Evolutionary conservation across 75 land plant species (phyloP).

Genomic region (Pseudotsuga menziesii): DNA sequence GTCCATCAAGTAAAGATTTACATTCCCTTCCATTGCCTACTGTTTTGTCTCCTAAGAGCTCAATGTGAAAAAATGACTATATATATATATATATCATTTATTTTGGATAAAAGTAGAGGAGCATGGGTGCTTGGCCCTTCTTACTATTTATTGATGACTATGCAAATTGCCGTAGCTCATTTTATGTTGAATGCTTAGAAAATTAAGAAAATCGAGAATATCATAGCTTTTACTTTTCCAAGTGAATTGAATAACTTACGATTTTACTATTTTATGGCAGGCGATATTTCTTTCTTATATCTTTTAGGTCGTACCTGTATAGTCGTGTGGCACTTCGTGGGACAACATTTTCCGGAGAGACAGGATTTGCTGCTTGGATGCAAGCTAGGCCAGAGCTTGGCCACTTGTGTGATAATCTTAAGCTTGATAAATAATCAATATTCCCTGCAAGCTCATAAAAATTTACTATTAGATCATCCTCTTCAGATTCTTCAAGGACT

Average conservation of each 20-base stretch:
- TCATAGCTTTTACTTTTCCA: neutral
- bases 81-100: too few species aligned
- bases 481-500: neutral
- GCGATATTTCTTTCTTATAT: conserved; percentile 88
- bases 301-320: conserved; percentile 88
- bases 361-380: conserved; percentile 78
- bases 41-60: too few species aligned
- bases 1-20: too few species aligned
- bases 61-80: too few species aligned
- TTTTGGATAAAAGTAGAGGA: neutral
- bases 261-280: conserved; percentile 39
- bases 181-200: neutral
- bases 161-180: neutral
- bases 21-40: too few species aligned
- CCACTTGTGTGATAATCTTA: conserved; percentile 89
- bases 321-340: conserved; percentile 34
- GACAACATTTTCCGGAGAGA: conserved; percentile 35
- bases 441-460: neutral
- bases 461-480: neutral
- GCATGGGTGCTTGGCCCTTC: neutral
- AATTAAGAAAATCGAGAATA: neutral
- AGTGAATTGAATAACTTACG: neutral
- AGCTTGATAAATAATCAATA: conserved; percentile 50
- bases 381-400: conserved; percentile 88
- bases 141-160: neutral